Conservation (phyloP, 202 grass and related monocot genomes). For the Musa balbisiana region DNA sequence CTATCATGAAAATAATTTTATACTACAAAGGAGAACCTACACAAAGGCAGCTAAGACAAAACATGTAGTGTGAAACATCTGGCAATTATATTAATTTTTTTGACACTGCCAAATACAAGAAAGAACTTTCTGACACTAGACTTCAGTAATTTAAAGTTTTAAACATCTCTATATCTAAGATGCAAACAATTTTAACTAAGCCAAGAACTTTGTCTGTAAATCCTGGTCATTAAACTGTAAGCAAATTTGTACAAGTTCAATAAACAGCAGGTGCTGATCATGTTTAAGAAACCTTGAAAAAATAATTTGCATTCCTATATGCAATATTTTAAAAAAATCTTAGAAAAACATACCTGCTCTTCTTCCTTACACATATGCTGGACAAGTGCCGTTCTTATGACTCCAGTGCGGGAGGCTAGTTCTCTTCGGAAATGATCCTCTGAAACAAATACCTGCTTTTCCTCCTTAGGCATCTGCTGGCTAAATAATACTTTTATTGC, state of each 20-base stretch:
- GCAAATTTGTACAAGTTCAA: neutral
- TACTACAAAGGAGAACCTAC: too few relatives aligned
- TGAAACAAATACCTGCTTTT: slow-evolving; percentile 57
- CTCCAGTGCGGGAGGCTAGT: slow-evolving; percentile 77
- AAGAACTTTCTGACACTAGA: neutral
- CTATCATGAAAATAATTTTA: neutral
- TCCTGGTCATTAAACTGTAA: neutral
- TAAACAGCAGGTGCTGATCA: neutral
- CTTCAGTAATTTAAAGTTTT: neutral
- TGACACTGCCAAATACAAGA: neutral
- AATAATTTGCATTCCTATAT: neutral
- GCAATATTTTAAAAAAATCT: too few relatives aligned
- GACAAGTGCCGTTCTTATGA: slow-evolving; percentile 60
- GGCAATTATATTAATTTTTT: too few relatives aligned
- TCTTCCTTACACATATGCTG: slow-evolving; percentile 99
- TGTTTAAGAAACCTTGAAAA: neutral
- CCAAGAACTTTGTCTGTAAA: neutral
- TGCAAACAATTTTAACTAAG: neutral
- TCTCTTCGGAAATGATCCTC: slow-evolving; percentile 48
- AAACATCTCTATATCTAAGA: neutral
- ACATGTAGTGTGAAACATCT: too few relatives aligned
- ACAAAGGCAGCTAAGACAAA: too few relatives aligned
- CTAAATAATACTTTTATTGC: slow-evolving; percentile 55
- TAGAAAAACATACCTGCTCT: slow-evolving; percentile 50
- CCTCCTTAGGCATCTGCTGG: slow-evolving; percentile 96